Evolutionary conservation across 2,329 filamentous ascomycete species (phyloP), one percentile per base, ranked within the genome.

Genomic region (Paramyrothecium sp.): DNA sequence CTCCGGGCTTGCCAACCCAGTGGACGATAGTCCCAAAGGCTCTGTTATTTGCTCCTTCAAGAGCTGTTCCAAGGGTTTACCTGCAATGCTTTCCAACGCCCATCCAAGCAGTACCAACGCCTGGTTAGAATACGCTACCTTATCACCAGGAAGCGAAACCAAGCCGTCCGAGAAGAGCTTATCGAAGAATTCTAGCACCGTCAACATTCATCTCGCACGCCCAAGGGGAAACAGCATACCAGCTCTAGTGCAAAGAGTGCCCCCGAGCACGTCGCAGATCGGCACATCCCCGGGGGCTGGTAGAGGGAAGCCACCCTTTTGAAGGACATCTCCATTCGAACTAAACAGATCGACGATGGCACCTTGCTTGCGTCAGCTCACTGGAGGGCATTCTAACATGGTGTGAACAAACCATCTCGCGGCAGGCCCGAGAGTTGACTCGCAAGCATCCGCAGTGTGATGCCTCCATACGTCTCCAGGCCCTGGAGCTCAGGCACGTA

Each of bases 381-480:
- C n/a, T 44, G 38, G 17, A 13, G 11, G 23, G 26, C 21, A 38
- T 20, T 12, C n/a, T n/a, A n/a, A n/a, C n/a, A n/a, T n/a, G n/a
- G n/a, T n/a, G n/a, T n/a, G 11, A 30, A 34, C 62, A 33, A 7
- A 63, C 62, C 59, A 30, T 63, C 61, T 19, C 57, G 51, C 7
- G 55, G 53, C 11, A 64, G n/a, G 2, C 61, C 61, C 21, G 59
- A 55, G 2, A 63, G 16, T 23, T 62, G 61, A 16, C 61, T 60
- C 12, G 60, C 58, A 10, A 63, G 51, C 47, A 58, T 60, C 19
- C 58, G 52, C 38, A 64, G 44, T 4, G 61, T 64, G 2, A 61
- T 59, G 26, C 47, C 57, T 30, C 60, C 58, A 30, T 56, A 56
- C 49, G 19, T 8, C 33, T 20, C 19, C 12, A 11, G 20, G 8